These are phyloP conservation scores for Guyanaporus albipodus DNA, from an alignment of 768 basidiomycete genomes.

Conservation along the genomic window DNA sequence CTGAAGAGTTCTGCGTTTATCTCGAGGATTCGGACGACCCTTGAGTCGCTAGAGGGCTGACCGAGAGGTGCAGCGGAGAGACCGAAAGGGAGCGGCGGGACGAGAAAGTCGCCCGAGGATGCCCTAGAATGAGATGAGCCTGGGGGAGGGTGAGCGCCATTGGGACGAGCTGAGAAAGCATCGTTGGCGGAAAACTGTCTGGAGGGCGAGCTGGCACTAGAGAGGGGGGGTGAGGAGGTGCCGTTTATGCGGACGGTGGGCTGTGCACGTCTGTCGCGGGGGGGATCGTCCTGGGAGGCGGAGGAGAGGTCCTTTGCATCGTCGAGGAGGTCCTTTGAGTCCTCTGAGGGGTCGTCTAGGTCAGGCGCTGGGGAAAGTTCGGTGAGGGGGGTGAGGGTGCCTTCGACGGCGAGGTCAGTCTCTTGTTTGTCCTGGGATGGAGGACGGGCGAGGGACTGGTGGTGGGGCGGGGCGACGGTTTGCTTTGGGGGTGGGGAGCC, in stretches of 20 bases:
- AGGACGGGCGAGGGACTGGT: constrained; percentile 15
- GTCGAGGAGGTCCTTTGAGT: constrained; percentile 35
- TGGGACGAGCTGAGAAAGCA: constrained; percentile 19
- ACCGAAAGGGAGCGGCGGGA: constrained; percentile 29
- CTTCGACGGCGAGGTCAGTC: constrained; percentile 37
- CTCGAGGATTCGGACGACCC: constrained; percentile 59
- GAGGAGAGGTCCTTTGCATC: constrained; percentile 26
- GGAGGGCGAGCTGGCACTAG: constrained; percentile 20
- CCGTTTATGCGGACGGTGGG: constrained; percentile 22
- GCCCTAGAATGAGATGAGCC: constrained; percentile 27
- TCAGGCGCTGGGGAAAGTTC: constrained; percentile 70
- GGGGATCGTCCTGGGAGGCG: constrained; percentile 14
- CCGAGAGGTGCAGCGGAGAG: constrained; percentile 6
- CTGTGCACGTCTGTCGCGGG: constrained; percentile 18
- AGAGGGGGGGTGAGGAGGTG: constrained; percentile 14
- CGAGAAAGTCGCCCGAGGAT: constrained; percentile 27
- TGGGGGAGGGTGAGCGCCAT: constrained; percentile 15
- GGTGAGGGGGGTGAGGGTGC: constrained; percentile 66
- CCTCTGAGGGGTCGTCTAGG: constrained; percentile 39
- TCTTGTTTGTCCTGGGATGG: constrained; percentile 29
- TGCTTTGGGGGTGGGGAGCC: constrained; percentile 34
- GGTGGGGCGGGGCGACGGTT: constrained; percentile 16
- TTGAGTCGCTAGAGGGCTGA: constrained; percentile 27
- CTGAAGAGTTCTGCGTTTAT: constrained; percentile 67
- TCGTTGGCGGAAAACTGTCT: constrained; percentile 21